Evolutionary conservation across 257 asterid species (phyloP).

Genomic region (Cinchona pubescens): DNA sequence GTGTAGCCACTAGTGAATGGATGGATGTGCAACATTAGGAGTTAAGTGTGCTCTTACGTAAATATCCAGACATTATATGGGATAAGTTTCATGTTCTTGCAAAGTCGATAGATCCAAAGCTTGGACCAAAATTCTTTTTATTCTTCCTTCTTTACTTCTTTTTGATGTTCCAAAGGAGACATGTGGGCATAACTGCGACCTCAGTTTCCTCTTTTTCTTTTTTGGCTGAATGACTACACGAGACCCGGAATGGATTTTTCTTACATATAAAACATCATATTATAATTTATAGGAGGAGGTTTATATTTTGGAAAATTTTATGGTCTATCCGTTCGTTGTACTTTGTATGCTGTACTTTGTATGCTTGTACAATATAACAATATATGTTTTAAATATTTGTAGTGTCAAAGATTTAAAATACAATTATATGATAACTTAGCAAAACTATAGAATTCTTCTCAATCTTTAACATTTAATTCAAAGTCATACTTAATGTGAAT

Average conservation of each 20-base stretch:
- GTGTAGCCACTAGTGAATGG: background rate
- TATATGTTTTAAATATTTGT: no score
- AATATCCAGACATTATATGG: background rate
- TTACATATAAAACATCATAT: no score
- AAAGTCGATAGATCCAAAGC: slow-evolving; percentile 45
- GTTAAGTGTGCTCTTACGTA: background rate
- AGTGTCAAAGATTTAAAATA: no score
- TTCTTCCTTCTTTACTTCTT: slow-evolving; percentile 17
- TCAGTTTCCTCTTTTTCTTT: background rate
- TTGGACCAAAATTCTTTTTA: slow-evolving; percentile 24
- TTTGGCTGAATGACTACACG: background rate
- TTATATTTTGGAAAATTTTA: no score
- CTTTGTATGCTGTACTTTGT: no score
- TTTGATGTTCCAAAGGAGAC: slow-evolving; percentile 37
- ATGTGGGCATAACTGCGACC: slow-evolving; percentile 43
- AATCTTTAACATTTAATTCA: no score
- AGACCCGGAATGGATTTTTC: background rate
- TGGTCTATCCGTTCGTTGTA: no score
- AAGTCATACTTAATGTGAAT: no score
- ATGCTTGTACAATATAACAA: no score
- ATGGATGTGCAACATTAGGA: background rate
- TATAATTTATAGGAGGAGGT: no score
- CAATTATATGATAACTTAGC: no score
- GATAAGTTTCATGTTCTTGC: slow-evolving; percentile 16
- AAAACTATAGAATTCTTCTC: no score